A percentile compares a stretch with the other conserved stretches of the same genome.
phyloP scores from a whole-genome alignment of 1,139 yeast genomes.

The Candida sanyaensis region DNA sequence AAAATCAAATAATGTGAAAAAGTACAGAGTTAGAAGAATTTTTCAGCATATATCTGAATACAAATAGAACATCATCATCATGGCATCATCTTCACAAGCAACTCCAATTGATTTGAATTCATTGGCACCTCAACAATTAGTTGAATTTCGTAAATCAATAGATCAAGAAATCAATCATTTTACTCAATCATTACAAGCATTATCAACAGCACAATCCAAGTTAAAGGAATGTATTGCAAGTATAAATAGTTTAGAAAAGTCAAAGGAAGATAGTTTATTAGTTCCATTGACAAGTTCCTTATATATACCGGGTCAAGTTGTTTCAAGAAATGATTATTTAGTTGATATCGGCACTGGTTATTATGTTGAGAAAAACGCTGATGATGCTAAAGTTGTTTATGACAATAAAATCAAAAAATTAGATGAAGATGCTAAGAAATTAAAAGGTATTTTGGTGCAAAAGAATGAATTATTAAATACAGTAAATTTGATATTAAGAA shows the following conservation, averaged over 20 bases:
- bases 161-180: conserved; percentile 87
- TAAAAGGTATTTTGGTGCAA: conserved; percentile 72
- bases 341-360: conserved; percentile 98
- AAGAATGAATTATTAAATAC: conserved; percentile 56
- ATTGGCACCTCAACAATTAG: conserved; percentile 80
- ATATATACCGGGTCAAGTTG: conserved; percentile 81
- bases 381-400: conserved; percentile 73
- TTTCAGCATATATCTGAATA: not conserved
- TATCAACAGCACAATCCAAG: conserved; percentile 79
- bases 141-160: conserved; percentile 80
- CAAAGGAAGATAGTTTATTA: conserved; percentile 51
- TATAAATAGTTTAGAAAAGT: conserved; percentile 56
- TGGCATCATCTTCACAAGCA: conserved; percentile 16
- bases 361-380: conserved; percentile 75
- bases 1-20: not conserved
- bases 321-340: conserved; percentile 66
- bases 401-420: conserved; percentile 72
- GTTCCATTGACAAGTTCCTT: conserved; percentile 89
- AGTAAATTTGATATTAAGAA: conserved; percentile 53
- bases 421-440: conserved; percentile 69
- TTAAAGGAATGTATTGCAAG: conserved; percentile 80
- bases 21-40: not conserved
- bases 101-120: conserved; percentile 59
- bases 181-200: conserved; percentile 79
- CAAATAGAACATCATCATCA: conserved; percentile 1